Base-by-base conservation (phyloP, 106 monocot species). In the Apostasia shenzhenica region DNA sequence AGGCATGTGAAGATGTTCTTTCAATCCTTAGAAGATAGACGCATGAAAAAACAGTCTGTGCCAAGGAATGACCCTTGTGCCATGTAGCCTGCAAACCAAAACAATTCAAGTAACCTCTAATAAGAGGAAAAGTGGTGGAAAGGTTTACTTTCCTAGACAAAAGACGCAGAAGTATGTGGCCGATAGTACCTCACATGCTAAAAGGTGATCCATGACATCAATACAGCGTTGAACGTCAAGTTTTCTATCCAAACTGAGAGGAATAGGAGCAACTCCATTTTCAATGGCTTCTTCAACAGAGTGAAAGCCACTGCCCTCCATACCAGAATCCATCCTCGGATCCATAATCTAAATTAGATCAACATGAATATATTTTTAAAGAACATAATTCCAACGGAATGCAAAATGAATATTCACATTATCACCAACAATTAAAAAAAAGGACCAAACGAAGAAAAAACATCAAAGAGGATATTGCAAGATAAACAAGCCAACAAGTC, bases 321-420 rank as follows among this genome's bases (percentile, higher is more conserved):
- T 93, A 60, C 99, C 99, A 61, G 90, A 82, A 78, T 99, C 99
- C 99, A 99, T 99, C 54, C 93, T 99, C 54, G 99, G 99, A 81
- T 99, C 99, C 99, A 99, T 99, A 73, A 99, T 93, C 99, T 99
- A 65, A 40, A 75, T 63, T 48, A 73, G 12, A 70, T 57, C 42
- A 61, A 13, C 55, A 43, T 40, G 55, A 63, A 8, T 26, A 26
- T 26, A 26, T 26, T 26, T 26, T 26, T 26, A 26, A 26, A 26
- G 26, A 26, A 26, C 26, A 26, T 26, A 26, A 26, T 26, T 26
- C 26, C 26, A 26, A 26, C 26, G 26, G 26, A 26, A 26, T 26
- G 26, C 26, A 26, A 26, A 26, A 26, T 26, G 26, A 26, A 26
- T 26, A 26, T 26, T 26, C 26, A 26, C 26, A 26, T 26, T 26